A percentile compares a stretch with the other conserved stretches of the same genome.
These are phyloP conservation scores for Globisporangium barbulae DNA, from an alignment of 352 stramenopile species.

Conservation along the genomic window DNA sequence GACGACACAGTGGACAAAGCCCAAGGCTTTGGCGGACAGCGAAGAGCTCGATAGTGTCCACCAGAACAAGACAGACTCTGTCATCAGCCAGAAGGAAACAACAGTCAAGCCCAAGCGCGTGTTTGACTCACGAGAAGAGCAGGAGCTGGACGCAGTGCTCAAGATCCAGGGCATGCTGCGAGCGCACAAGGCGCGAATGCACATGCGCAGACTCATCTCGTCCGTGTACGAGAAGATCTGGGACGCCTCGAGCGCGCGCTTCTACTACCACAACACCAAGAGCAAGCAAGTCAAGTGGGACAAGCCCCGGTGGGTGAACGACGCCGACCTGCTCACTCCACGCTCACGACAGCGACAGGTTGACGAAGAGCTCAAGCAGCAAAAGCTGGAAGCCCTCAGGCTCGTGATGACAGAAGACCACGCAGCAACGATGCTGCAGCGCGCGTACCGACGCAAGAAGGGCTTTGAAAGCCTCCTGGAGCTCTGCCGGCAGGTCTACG, in stretches of 20 bases:
- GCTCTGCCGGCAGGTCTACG: constrained; percentile 55
- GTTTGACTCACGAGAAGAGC: constrained; percentile 26
- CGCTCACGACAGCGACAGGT: constrained; percentile 25
- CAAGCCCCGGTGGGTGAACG: constrained; percentile 59
- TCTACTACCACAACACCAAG: constrained; percentile 82
- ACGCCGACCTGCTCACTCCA: constrained; percentile 59
- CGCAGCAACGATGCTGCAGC: constrained; percentile 57
- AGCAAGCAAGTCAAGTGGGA: constrained; percentile 70
- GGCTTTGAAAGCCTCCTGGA: constrained; percentile 44
- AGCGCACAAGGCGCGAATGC: constrained; percentile 38
- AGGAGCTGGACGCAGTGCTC: constrained; percentile 26
- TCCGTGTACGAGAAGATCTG: constrained; percentile 83
- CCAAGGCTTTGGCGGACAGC: constrained; percentile 34
- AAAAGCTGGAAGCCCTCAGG: constrained; percentile 2
- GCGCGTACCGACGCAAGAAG: constrained; percentile 37
- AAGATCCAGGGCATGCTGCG: constrained; percentile 60
- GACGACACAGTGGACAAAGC: constrained; percentile 66
- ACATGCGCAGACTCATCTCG: constrained; percentile 58
- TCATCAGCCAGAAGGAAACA: background rate
- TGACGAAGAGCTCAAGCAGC: constrained; percentile 11
- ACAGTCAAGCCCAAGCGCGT: constrained; percentile 1
- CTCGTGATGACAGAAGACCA: constrained; percentile 26
- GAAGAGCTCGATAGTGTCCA: constrained; percentile 9
- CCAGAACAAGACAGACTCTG: constrained; percentile 10
- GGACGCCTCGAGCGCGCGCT: constrained; percentile 38